A percentile compares a stretch with the other conserved stretches of the same genome.
Evolutionary conservation across 257 asterid genomes (phyloP).

Genomic region (Lithospermum erythrorhizon): DNA sequence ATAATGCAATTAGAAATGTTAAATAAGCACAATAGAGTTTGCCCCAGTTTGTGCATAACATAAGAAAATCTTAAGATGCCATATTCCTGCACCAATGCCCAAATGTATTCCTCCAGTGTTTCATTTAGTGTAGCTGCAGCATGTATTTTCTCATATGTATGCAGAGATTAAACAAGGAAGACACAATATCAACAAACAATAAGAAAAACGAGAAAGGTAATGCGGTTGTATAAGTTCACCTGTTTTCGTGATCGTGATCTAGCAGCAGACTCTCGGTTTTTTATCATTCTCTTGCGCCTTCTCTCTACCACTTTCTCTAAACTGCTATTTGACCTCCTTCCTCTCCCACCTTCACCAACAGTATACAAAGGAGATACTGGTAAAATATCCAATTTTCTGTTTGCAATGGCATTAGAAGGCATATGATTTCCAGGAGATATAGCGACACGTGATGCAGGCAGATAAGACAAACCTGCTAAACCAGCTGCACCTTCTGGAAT

Average conservation of each 20-base stretch:
- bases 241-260: conserved; percentile 60
- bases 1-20: too few species aligned
- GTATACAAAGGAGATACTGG: conserved; percentile 56
- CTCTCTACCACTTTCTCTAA: conserved; percentile 45
- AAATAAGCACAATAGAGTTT: too few species aligned
- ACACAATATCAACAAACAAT: background rate
- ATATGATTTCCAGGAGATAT: conserved; percentile 54
- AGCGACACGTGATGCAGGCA: conserved; percentile 30
- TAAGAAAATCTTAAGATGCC: too few species aligned
- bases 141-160: too few species aligned
- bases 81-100: too few species aligned
- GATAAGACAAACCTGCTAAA: conserved; percentile 35
- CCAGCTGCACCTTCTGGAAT: conserved; percentile 19
- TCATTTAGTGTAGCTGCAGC: too few species aligned
- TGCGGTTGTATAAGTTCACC: conserved; percentile 34
- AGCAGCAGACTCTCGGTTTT: conserved; percentile 49
- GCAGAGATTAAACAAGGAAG: too few species aligned
- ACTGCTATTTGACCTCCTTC: conserved; percentile 27
- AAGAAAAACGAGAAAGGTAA: conserved; percentile 5
- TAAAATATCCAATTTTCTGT: conserved; percentile 38
- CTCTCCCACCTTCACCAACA: conserved; percentile 40
- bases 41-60: too few species aligned
- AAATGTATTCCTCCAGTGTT: too few species aligned
- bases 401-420: conserved; percentile 28
- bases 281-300: too few species aligned